Evolutionary conservation across 306 rosid genomes (phyloP).

Genomic region (Fragaria ananassa): DNA sequence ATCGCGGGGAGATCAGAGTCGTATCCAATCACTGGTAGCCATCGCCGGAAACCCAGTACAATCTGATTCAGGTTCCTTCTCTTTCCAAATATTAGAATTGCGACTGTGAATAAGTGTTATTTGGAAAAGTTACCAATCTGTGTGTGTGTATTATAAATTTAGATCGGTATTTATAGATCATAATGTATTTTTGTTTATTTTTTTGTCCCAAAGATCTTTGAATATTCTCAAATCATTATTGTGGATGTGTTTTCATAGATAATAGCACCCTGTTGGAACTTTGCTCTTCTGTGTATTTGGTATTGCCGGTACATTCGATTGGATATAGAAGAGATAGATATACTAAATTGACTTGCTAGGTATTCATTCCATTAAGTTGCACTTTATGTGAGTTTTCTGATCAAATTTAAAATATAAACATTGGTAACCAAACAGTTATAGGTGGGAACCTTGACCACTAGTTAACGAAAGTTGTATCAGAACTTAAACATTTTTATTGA

Average conservation of each 20-base stretch:
- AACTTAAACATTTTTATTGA: background rate
- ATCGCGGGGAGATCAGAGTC: too few relatives aligned
- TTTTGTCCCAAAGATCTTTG: background rate
- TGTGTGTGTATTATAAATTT: background rate
- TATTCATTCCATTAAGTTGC: background rate
- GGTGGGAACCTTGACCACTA: conserved; percentile 1
- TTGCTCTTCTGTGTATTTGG: background rate
- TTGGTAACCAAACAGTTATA: background rate
- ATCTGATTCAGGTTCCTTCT: too few relatives aligned
- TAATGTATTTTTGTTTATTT: background rate
- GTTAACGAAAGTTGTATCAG: background rate
- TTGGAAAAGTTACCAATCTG: background rate
- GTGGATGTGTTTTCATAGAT: background rate
- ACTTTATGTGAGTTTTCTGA: background rate
- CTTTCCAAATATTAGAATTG: too few relatives aligned
- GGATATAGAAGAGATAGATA: background rate
- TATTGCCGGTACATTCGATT: background rate
- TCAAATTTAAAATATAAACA: background rate
- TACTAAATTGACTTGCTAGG: background rate
- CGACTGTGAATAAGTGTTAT: too few relatives aligned
- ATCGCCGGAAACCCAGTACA: too few relatives aligned
- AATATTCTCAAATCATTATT: background rate
- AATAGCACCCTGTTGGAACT: background rate
- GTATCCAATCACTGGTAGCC: too few relatives aligned
- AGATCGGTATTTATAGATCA: background rate